Percentiles rank a stretch among this genome's conserved stretches.
These are phyloP conservation scores for Colletotrichum karsti DNA, from an alignment of 2,329 filamentous ascomycete species.

Conservation along the genomic window DNA sequence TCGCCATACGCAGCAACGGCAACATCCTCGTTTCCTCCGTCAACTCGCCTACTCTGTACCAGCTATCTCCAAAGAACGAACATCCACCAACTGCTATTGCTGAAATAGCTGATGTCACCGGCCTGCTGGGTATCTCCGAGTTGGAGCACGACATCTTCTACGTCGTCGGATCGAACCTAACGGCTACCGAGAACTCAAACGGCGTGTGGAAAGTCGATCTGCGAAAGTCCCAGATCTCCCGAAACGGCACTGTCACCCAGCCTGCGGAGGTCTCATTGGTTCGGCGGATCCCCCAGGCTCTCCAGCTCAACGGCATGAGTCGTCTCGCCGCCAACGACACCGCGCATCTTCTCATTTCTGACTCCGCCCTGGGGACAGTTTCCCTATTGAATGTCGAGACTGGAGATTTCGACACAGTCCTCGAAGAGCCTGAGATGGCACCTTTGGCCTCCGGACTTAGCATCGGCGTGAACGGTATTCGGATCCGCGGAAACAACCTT, in stretches of 20 bases:
- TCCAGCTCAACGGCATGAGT: constrained; percentile 34
- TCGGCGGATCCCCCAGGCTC: constrained; percentile 18
- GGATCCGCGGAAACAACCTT: background rate
- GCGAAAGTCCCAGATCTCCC: background rate
- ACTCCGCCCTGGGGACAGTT: constrained; percentile 30
- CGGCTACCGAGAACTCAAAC: constrained; percentile 10
- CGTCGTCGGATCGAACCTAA: constrained; percentile 28
- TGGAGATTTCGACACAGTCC: constrained; percentile 23
- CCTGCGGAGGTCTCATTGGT: constrained; percentile 12
- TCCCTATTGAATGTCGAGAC: constrained; percentile 28
- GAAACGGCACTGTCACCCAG: background rate
- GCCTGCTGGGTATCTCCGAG: constrained; percentile 30
- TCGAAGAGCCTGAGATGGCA: constrained; percentile 25
- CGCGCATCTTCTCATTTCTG: constrained; percentile 32
- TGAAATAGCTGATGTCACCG: background rate
- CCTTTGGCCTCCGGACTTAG: background rate
- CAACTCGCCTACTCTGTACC: constrained; percentile 25
- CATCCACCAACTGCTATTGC: constrained; percentile 27
- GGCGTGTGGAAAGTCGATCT: constrained; percentile 29
- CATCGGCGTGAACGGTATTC: constrained; percentile 7
- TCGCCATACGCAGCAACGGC: constrained; percentile 31
- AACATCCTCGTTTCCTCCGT: constrained; percentile 30
- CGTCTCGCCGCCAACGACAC: constrained; percentile 19
- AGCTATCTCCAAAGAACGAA: background rate
- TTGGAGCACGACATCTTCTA: constrained; percentile 31